phyloP scores from a whole-genome alignment of 352 stramenopile species.

The Peronospora farinosa region DNA sequence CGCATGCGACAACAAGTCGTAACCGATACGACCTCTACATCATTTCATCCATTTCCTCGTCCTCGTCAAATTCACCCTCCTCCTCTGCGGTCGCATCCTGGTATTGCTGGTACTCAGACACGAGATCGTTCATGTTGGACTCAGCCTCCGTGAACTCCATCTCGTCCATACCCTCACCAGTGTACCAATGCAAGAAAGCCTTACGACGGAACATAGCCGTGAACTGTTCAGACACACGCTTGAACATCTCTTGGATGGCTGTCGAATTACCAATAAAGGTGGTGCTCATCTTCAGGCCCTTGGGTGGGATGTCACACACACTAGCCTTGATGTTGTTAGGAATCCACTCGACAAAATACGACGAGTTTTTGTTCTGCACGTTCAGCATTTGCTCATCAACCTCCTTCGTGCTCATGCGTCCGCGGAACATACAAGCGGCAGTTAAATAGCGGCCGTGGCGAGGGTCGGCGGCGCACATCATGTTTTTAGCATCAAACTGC shows the following conservation, averaged over 20 bases:
- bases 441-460: conserved; percentile 98
- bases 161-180: conserved; percentile 99
- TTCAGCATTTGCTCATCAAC: conserved; percentile 99
- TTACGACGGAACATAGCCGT: conserved; percentile 99
- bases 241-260: conserved; percentile 99
- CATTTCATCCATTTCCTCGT: conserved; percentile 92
- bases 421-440: conserved; percentile 99
- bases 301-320: conserved; percentile 98
- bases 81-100: conserved; percentile 99
- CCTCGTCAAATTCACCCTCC: conserved; percentile 95
- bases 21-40: conserved; percentile 67
- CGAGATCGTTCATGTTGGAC: conserved; percentile 99
- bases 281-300: conserved; percentile 96
- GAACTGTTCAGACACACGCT: conserved; percentile 99
- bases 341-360: conserved; percentile 99
- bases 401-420: conserved; percentile 98
- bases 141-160: conserved; percentile 99
- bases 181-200: conserved; percentile 99
- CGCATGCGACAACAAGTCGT: conserved; percentile 40
- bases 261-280: conserved; percentile 99
- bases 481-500: conserved; percentile 99
- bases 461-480: conserved; percentile 99
- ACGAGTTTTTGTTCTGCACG: conserved; percentile 99
- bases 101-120: conserved; percentile 99
- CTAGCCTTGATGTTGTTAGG: conserved; percentile 99